phyloP scores from a whole-genome alignment of 768 basidiomycete genomes.

The Russula olivacea region DNA sequence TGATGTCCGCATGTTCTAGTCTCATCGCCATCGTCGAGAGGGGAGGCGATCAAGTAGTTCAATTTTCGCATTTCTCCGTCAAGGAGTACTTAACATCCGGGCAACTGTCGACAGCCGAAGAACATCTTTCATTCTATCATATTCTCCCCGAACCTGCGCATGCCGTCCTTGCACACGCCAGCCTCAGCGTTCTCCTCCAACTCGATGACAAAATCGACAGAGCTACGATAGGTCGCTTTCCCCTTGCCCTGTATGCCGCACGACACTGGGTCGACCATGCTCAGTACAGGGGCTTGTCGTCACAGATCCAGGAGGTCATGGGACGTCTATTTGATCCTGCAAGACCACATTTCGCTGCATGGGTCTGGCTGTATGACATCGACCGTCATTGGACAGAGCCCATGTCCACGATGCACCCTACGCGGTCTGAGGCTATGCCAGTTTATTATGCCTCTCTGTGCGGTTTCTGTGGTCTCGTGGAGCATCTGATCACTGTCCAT shows the following conservation, averaged over 20 bases:
- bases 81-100: background rate
- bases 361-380: background rate
- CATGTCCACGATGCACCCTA: background rate
- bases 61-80: background rate
- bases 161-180: too few relatives aligned
- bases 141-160: background rate
- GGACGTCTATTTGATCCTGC: background rate
- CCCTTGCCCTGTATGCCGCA: too few relatives aligned
- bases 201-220: too few relatives aligned
- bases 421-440: background rate
- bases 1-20: background rate
- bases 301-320: background rate
- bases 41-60: background rate
- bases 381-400: background rate
- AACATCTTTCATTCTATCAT: background rate
- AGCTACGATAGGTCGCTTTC: too few relatives aligned
- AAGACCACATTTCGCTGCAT: background rate
- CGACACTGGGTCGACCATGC: background rate
- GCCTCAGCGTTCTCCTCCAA: too few relatives aligned
- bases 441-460: background rate
- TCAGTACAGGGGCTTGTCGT: background rate
- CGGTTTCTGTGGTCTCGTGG: background rate
- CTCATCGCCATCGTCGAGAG: background rate
- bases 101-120: background rate
- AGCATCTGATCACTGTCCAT: background rate